These are phyloP conservation scores for Fusarium mangiferae DNA, from an alignment of 2,329 filamentous ascomycete species.

Conservation along the genomic window DNA sequence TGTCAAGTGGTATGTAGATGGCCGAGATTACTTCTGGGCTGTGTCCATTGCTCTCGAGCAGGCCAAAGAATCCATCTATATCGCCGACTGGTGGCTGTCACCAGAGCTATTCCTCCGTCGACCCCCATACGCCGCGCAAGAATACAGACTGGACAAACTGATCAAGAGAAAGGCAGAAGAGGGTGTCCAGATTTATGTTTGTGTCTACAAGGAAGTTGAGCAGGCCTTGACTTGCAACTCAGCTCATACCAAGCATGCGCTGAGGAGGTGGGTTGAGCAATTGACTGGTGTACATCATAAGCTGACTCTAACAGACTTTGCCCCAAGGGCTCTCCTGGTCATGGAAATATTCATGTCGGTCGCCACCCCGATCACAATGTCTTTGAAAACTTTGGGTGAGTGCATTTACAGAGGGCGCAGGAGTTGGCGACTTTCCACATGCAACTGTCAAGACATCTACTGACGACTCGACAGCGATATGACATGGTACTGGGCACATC, in stretches of 20 bases:
- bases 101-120: constrained; percentile 88
- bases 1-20: constrained; percentile 98
- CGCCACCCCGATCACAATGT: constrained; percentile 96
- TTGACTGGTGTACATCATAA: neutral
- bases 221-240: constrained; percentile 92
- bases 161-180: constrained; percentile 90
- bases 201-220: constrained; percentile 90
- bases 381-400: constrained; percentile 81
- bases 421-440: neutral
- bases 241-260: constrained; percentile 82
- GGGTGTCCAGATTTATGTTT: constrained; percentile 93
- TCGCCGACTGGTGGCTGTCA: constrained; percentile 96
- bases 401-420: neutral
- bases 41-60: constrained; percentile 90
- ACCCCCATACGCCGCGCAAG: constrained; percentile 82
- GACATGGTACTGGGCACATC: constrained; percentile 98
- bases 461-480: constrained; percentile 50
- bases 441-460: neutral
- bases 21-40: constrained; percentile 93
- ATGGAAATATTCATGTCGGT: constrained; percentile 90
- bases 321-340: constrained; percentile 80
- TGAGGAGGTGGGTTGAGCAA: constrained; percentile 1
- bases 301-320: constrained; percentile 63
- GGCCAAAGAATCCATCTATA: constrained; percentile 94
- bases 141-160: constrained; percentile 87